Evolutionary conservation across 1,284 basidiomycete species (phyloP).

Genomic region (Peniophora sp.): DNA sequence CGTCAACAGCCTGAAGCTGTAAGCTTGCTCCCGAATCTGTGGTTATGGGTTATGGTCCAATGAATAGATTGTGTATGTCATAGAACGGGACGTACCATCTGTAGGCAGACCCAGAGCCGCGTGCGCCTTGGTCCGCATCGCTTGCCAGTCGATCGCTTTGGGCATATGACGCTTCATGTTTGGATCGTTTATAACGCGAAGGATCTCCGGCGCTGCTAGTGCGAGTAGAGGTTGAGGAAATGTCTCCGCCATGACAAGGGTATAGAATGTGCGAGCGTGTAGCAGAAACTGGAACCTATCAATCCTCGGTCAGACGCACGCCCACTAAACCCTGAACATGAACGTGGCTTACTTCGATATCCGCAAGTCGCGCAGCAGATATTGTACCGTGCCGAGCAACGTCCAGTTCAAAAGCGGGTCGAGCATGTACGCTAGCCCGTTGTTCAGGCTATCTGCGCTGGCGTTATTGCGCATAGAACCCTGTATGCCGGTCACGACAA

Average conservation of each 20-base stretch:
- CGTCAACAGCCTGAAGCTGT: slow-evolving; percentile 5
- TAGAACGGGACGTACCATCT: slow-evolving; percentile 22
- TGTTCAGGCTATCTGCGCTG: slow-evolving; percentile 57
- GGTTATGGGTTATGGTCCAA: background rate
- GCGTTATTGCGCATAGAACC: slow-evolving; percentile 44
- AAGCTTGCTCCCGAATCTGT: background rate
- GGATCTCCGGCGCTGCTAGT: slow-evolving; percentile 52
- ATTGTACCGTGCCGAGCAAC: slow-evolving; percentile 61
- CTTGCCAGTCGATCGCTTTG: slow-evolving; percentile 30
- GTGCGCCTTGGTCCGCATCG: slow-evolving; percentile 34
- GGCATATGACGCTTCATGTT: slow-evolving; percentile 15
- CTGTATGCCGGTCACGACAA: slow-evolving; percentile 57
- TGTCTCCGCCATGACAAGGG: slow-evolving; percentile 48
- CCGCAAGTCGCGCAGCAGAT: slow-evolving; percentile 52
- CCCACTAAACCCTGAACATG: no score
- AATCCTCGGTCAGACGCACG: slow-evolving; percentile 8
- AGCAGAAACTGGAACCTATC: slow-evolving; percentile 23
- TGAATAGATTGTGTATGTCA: background rate
- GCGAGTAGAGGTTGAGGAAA: slow-evolving; percentile 60
- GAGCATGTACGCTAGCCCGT: slow-evolving; percentile 70
- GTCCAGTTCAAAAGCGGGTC: slow-evolving; percentile 73
- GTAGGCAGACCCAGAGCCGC: slow-evolving; percentile 32
- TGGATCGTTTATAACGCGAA: slow-evolving; percentile 37
- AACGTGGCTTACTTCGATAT: slow-evolving; percentile 39
- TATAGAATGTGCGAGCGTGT: slow-evolving; percentile 59